Percentiles rank a stretch among this genome's conserved stretches.
Conservation (phyloP, 2,329 filamentous ascomycete species). For the Aureobasidium sp. region DNA sequence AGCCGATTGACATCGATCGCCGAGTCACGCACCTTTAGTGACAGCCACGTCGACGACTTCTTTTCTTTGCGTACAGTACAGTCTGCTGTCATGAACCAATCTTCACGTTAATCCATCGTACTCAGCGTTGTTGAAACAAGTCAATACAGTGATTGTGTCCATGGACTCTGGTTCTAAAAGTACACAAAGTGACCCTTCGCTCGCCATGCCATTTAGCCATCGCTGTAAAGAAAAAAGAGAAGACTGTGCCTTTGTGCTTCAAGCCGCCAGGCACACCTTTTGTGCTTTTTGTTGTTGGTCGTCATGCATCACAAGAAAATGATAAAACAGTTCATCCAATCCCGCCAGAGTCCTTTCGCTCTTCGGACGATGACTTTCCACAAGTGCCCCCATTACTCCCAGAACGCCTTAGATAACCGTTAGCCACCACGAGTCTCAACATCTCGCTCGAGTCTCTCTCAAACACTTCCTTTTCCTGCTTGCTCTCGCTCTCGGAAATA, state of each 20-base stretch:
- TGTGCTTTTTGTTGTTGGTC: constrained; percentile 14
- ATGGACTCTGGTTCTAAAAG: constrained; percentile 6
- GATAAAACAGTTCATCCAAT: constrained; percentile 2
- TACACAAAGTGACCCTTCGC: neutral
- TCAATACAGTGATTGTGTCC: neutral
- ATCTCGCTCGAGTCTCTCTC: neutral
- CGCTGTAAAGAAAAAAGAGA: neutral
- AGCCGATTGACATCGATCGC: neutral
- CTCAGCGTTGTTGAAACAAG: neutral
- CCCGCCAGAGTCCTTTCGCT: constrained; percentile 14
- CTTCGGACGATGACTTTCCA: constrained; percentile 11
- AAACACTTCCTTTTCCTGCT: constrained; percentile 13
- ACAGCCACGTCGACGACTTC: neutral
- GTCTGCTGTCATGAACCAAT: neutral
- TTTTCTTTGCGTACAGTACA: neutral
- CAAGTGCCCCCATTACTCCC: constrained; percentile 8
- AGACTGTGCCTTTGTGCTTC: neutral
- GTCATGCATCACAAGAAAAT: constrained; percentile 12
- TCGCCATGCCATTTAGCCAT: neutral
- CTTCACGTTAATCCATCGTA: neutral
- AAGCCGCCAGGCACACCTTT: constrained; percentile 1
- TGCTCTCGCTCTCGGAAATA: constrained; percentile 10
- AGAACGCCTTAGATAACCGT: constrained; percentile 14
- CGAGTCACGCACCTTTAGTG: neutral
- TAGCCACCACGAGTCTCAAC: neutral